phyloP scores from a whole-genome alignment of 129 eudicot genomes.

The Oenanthe sinensis region DNA sequence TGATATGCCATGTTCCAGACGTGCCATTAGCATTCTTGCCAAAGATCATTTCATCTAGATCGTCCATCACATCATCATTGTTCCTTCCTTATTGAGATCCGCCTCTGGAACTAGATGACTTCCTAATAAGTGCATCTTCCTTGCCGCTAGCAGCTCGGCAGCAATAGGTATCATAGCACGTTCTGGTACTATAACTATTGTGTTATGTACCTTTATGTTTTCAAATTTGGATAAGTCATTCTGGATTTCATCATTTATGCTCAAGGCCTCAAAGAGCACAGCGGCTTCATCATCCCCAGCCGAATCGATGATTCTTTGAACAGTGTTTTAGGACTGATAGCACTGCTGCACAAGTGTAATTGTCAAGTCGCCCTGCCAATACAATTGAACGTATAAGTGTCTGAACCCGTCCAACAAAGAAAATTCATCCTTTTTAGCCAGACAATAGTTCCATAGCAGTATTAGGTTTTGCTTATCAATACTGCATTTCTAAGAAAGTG shows the following conservation, averaged over 20 bases:
- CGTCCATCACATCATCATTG: constrained; percentile 81
- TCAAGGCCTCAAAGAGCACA: constrained; percentile 77
- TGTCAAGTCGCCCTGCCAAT: constrained; percentile 77
- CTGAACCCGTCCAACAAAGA: not conserved
- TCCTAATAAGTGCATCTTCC: constrained; percentile 71
- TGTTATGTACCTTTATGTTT: constrained; percentile 56
- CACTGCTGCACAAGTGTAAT: constrained; percentile 77
- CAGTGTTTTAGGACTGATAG: constrained; percentile 55
- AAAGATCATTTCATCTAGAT: constrained; percentile 90
- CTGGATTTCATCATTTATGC: constrained; percentile 84
- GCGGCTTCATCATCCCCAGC: constrained; percentile 80
- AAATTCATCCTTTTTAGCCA: not conserved
- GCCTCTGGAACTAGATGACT: constrained; percentile 41
- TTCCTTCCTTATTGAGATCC: constrained; percentile 29
- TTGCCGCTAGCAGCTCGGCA: constrained; percentile 73
- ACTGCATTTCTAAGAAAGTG: not conserved
- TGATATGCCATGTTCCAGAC: constrained; percentile 25
- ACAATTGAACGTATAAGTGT: not conserved
- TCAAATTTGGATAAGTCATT: constrained; percentile 75
- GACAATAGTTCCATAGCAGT: not conserved
- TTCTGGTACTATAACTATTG: constrained; percentile 40
- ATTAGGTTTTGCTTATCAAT: not conserved
- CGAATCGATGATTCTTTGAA: constrained; percentile 71
- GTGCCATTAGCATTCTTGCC: constrained; percentile 63
- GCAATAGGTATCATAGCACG: constrained; percentile 90